phyloP scores from a whole-genome alignment of 495 filamentous ascomycete species.

The Neurospora terricola region DNA sequence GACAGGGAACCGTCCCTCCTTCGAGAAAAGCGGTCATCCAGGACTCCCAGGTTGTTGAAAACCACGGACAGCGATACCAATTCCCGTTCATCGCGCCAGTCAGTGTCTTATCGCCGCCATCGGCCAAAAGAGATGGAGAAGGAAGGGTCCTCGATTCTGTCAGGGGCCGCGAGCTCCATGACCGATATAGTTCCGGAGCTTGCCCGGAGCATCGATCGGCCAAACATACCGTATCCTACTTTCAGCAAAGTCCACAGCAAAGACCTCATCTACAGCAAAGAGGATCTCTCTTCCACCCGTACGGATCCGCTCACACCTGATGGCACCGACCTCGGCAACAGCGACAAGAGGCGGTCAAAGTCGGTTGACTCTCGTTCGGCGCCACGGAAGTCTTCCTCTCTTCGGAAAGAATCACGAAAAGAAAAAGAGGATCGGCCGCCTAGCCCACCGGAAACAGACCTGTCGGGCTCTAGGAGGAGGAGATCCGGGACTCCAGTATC shows the following conservation, averaged over 20 bases:
- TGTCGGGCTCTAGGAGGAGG: conserved; percentile 33
- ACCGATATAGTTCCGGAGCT: conserved; percentile 43
- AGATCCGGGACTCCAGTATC: conserved; percentile 26
- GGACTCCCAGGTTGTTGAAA: conserved; percentile 25
- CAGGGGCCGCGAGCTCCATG: conserved; percentile 26
- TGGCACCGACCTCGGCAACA: conserved; percentile 60
- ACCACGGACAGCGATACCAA: conserved; percentile 27
- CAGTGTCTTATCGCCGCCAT: conserved; percentile 29
- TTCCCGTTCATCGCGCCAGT: conserved; percentile 8
- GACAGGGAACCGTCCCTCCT: conserved; percentile 7
- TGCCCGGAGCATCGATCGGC: conserved; percentile 31
- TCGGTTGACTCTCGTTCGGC: conserved; percentile 18
- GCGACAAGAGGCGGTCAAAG: conserved; percentile 33
- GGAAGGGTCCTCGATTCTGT: conserved; percentile 17
- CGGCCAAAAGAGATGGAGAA: conserved; percentile 32
- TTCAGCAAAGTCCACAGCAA: conserved; percentile 90
- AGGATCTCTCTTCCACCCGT: conserved; percentile 37
- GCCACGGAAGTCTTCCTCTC: conserved; percentile 20
- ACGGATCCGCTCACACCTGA: conserved; percentile 63
- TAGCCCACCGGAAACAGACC: conserved; percentile 46
- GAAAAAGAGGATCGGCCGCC: conserved; percentile 40
- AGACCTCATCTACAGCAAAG: conserved; percentile 57
- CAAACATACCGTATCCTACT: conserved; percentile 68
- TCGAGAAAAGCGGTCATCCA: conserved; percentile 21
- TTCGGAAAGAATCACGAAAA: conserved; percentile 22